phyloP scores from a whole-genome alignment of 2,329 filamentous ascomycete species.

The Falciphora oryzae region DNA sequence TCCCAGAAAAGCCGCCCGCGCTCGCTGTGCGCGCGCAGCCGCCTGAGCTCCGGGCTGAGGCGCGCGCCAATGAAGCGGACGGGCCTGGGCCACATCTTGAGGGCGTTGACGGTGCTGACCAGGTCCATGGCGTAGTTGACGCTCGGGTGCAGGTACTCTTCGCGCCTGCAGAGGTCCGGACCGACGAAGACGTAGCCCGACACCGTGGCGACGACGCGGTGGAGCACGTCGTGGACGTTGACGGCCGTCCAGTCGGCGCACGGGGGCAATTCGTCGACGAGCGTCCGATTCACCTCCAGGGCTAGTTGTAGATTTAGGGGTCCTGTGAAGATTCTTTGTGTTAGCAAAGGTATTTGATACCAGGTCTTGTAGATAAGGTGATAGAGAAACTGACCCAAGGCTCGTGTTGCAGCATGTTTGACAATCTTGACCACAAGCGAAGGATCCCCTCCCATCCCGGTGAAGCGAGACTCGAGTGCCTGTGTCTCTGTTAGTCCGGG shows the following conservation, averaged over 20 bases:
- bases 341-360: no score
- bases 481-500: no score
- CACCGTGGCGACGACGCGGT: background rate
- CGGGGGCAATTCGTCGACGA: no score
- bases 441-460: no score
- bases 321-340: no score
- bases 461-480: no score
- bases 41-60: background rate
- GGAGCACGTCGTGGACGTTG: background rate
- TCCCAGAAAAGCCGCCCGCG: background rate
- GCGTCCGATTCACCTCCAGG: no score
- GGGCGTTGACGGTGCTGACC: constrained; percentile 21
- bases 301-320: no score
- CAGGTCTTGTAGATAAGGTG: no score
- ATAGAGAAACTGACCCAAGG: no score
- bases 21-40: background rate
- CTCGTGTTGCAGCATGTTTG: no score
- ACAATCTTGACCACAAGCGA: no score
- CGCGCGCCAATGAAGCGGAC: constrained; percentile 11
- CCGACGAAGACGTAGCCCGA: constrained; percentile 23
- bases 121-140: constrained; percentile 25
- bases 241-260: background rate
- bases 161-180: constrained; percentile 24
- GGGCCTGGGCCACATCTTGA: constrained; percentile 24
- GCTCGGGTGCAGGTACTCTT: constrained; percentile 17